Evolutionary conservation across 371 early-diverging fungal species (phyloP), one percentile per base, ranked within the genome.

Genomic region (Lichtheimia ornata): DNA sequence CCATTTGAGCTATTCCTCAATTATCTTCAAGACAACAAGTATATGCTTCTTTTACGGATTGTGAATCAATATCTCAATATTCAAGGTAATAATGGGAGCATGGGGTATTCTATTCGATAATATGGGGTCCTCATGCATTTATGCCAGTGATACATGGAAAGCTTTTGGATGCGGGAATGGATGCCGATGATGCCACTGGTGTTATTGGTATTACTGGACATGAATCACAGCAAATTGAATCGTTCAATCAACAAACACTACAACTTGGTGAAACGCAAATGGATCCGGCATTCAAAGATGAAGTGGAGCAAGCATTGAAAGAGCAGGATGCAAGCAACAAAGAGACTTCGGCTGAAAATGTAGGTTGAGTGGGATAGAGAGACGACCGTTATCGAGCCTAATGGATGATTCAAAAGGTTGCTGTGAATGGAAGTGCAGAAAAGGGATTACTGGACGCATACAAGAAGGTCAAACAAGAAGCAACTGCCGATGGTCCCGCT

Each of bases 21-120:
- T 50, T 99, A 93, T 74, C 75, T 99, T 58, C 94, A 98, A 76
- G 96, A 96, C 58, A 95, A 94, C 74, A 87, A 91, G 62, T 87
- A 91, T 62, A 86, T 89, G 64, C 84, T 94, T 42, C 72, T 99
- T 59, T 83, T 98, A 65, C 86, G 95, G 60, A 85, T 99, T n/a
- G 88, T 98, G 43, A 98, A 98, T 71, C 94, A 96, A 72, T 88
- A 95, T 67, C 71, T 99, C 41, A 86, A 92, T 64, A 96, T 99
- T 45, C 82, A 92, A 72, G 92, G 85, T 77, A 63, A 47, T 77
- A 63, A 47, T n/a, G 28, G 4, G 25, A 7, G 27, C 17, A 28
- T n/a, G 18, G 11, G 51, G 17, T 9, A 35, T 2, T 14, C 45
- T 15, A 28, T 49, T 17, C 43, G 20, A n/a, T 20, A 0, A 4